Evolutionary conservation across 768 basidiomycete species (phyloP), one percentile per base, ranked within the genome.

Genomic region (Tricholoma bakamatsutake): DNA sequence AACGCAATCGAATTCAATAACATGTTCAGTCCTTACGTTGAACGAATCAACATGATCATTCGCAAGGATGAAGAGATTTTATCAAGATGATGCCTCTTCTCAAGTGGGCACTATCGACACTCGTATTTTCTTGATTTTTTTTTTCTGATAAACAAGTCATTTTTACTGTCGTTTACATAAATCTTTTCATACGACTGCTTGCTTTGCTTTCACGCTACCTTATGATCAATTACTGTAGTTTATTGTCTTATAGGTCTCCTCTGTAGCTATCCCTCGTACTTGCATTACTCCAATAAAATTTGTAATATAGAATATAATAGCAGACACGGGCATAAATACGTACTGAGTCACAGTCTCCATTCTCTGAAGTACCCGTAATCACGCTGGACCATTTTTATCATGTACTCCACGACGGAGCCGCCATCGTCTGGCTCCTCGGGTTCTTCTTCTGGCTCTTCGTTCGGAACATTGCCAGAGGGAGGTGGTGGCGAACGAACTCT

Each of bases 391-490:
- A 83, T 78, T 13, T 73, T 66, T 30, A 97, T 73, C 92, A 97
- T 94, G 64, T 91, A 94, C 55, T 94, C 92, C 39, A 87, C 84
- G 15, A 87, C 76, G 8, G 83, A 85, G 13, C 90, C 91, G 1
- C 87, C 86, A 35, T 88, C 84, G 0, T 77, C 78, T 12, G 73
- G 79, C 3, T 75, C 31, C 31, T 31, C 31, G 6, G 35, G 35
- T 37, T 37, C 76, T 4, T 77, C 76, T 11, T 75, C 71, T 4
- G 71, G 70, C 2, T 60, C 74, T 21, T 74, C 78, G 7, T 64
- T 75, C 64, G 34, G 61, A 42, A 69, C 69, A 24, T 54, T 11
- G 3, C 47, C 51, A 13, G 42, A 50, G 6, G 54, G 30, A 31
- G 49, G 58, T n/a, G 57, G 52, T 31, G 13, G 56, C 43, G 50